Conservation (phyloP, 1,139 yeast genomes). For the Geotrichum macrosporum region DNA sequence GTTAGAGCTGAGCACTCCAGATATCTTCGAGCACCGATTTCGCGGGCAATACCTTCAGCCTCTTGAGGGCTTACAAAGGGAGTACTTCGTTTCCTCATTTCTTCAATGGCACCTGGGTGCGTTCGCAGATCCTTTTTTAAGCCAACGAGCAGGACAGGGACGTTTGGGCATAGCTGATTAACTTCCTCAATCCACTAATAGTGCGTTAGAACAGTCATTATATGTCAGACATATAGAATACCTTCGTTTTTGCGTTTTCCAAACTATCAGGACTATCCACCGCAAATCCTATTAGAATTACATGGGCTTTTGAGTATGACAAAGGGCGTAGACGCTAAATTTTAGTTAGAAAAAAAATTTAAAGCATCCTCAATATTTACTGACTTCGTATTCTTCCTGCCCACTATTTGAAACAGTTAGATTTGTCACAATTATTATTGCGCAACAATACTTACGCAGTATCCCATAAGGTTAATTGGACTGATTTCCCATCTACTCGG, state of each 20-base stretch:
- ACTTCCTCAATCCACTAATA: conserved; percentile 67
- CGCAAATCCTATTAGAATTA: conserved; percentile 63
- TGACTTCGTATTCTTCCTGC: conserved; percentile 61
- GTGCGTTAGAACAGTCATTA: conserved; percentile 10
- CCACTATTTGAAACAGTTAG: conserved; percentile 43
- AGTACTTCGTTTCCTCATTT: conserved; percentile 67
- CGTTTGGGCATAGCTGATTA: conserved; percentile 72
- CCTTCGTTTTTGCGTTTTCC: conserved; percentile 52
- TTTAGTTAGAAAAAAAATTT: conserved; percentile 7
- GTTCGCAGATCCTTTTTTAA: conserved; percentile 86
- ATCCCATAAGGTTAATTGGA: conserved; percentile 88
- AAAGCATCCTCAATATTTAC: conserved; percentile 20
- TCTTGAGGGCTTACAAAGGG: conserved; percentile 72
- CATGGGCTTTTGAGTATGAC: conserved; percentile 65
- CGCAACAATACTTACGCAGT: conserved; percentile 53
- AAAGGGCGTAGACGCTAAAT: conserved; percentile 53
- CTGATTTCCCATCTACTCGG: conserved; percentile 86
- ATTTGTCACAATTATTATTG: background rate
- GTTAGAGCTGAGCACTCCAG: conserved; percentile 93
- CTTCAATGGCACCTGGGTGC: conserved; percentile 71
- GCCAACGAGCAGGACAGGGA: conserved; percentile 80
- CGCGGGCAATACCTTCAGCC: conserved; percentile 80
- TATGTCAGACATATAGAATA: conserved; percentile 16
- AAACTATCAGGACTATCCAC: conserved; percentile 61
- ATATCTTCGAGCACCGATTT: conserved; percentile 81